Evolutionary conservation across 441 rosid genomes (phyloP).

Genomic region (Eugenia klotzschiana): DNA sequence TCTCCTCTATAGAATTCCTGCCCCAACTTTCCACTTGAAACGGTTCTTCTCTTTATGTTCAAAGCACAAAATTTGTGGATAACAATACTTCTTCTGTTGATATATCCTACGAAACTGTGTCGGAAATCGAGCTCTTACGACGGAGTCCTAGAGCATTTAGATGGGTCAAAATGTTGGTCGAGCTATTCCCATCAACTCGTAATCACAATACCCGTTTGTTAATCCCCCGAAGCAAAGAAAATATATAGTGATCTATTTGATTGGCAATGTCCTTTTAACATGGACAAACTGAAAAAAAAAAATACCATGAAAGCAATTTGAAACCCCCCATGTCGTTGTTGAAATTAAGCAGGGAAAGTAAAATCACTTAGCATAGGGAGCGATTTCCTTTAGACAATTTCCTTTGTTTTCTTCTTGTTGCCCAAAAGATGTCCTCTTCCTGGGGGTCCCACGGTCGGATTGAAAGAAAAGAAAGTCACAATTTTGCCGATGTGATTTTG

Average conservation of each 20-base stretch:
- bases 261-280: neutral
- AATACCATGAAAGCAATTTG: neutral
- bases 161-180: neutral
- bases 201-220: neutral
- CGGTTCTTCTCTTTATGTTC: neutral
- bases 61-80: neutral
- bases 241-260: neutral
- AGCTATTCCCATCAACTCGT: neutral
- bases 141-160: neutral
- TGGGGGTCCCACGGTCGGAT: neutral
- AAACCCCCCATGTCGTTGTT: too few species aligned
- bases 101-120: neutral
- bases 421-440: neutral
- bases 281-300: neutral
- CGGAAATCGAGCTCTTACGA: neutral
- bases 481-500: neutral
- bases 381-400: neutral
- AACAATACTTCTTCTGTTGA: neutral
- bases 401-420: neutral
- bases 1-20: neutral
- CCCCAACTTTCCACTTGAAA: neutral
- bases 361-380: too few species aligned
- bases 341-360: too few species aligned
- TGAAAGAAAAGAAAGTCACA: neutral
- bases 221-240: neutral